Base-by-base conservation (phyloP, 345 rosid species). In the Salix dunnii region DNA sequence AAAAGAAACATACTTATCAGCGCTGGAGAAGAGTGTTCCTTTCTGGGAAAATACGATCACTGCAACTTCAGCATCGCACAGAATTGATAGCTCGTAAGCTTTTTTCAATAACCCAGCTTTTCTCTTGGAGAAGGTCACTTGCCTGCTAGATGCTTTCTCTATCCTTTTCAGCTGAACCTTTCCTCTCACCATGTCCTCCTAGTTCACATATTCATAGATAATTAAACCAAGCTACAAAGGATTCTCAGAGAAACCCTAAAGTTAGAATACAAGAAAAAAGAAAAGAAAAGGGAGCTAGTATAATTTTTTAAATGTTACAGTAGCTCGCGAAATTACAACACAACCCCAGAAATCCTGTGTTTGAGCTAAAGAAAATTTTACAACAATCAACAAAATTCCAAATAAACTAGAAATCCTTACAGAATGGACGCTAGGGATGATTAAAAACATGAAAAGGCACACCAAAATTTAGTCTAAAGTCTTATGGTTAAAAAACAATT, bases 21-120 rank as follows among this genome's bases (percentile, higher is more conserved):
- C 67, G 79, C 86, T 88, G 61, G 90, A 69, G 14, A 74, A 74
- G 68, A 85, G 76, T 68, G 78, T 83, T 81, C 93, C 93, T 18
- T 48, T 85, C 77, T 84, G 91, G 7, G 93, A 90, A 75, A 88
- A 90, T 74, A 83, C 70, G 68, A 88, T 79, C 66, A 82, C 83
- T 2, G 91, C 87, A 25, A 90, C 86, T 85, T 90, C 89, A 1
- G 88, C 93, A 77, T 90, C 93, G 38, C 91, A 90, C 42, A 90
- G 86, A 80, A 90, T 88, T 0, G 93, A 88, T 63, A 90, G 86
- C 88, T 88, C 90, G 70, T 67, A 76, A 70, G 93, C 93, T 77
- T 90, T 90, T 83, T 90, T 88, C 74, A 90, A 46, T 36, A 90
- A 82, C 67, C 93, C 93, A 3, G 48, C 85, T 73, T 90, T 84